These are phyloP conservation scores for Malus sieversii DNA, from an alignment of 306 rosid genomes.

Conservation along the genomic window DNA sequence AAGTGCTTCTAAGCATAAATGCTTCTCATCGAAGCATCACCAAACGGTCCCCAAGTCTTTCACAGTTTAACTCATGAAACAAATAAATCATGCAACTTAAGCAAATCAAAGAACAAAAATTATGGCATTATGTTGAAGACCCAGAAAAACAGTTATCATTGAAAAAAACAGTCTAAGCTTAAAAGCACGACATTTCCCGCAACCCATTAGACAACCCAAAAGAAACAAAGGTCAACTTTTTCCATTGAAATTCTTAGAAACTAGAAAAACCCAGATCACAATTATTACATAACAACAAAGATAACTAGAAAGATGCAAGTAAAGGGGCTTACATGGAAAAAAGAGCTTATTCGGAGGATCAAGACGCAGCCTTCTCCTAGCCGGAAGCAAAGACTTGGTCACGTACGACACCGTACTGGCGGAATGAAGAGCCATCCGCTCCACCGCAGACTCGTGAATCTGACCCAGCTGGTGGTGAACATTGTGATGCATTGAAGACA, in stretches of 20 bases:
- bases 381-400: constrained; percentile 78
- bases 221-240: not conserved
- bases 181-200: not conserved
- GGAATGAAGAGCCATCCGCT: constrained; percentile 43
- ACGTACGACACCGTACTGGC: constrained; percentile 56
- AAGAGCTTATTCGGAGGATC: constrained; percentile 92
- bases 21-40: not conserved
- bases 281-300: not conserved
- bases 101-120: constrained; percentile 7
- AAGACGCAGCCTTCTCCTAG: constrained; percentile 77
- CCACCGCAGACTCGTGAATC: constrained; percentile 44
- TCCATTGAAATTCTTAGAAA: not conserved
- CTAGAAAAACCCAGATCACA: not conserved
- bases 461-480: constrained; percentile 37
- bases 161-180: not conserved
- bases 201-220: not conserved
- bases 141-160: constrained; percentile 9
- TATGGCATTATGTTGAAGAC: not conserved
- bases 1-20: too few relatives aligned
- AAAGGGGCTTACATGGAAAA: constrained; percentile 67
- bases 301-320: not conserved
- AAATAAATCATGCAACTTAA: constrained; percentile 7
- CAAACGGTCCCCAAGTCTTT: not conserved
- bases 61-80: not conserved
- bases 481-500: constrained; percentile 31